phyloP scores from a whole-genome alignment of 2,329 filamentous ascomycete genomes.

The Aspergillus ochraceus region DNA sequence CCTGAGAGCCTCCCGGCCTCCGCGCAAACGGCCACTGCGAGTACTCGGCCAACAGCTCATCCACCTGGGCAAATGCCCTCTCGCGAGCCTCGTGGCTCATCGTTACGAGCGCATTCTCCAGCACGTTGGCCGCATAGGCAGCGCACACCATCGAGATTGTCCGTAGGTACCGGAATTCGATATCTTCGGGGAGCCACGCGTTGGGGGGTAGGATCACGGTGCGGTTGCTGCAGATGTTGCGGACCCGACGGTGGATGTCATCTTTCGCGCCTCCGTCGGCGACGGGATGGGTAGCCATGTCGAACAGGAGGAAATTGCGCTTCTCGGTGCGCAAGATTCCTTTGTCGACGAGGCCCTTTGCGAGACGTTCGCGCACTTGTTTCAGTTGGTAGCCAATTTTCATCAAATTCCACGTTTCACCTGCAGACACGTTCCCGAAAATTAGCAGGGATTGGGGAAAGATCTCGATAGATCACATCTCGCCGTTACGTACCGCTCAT shows the following conservation, averaged over 20 bases:
- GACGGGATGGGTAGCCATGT: conserved; percentile 98
- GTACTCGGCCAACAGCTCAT: conserved; percentile 92
- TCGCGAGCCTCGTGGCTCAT: conserved; percentile 93
- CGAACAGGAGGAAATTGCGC: conserved; percentile 98
- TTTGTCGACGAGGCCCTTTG: conserved; percentile 97
- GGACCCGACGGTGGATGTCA: conserved; percentile 88
- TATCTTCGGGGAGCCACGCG: conserved; percentile 88
- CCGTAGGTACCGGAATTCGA: conserved; percentile 89
- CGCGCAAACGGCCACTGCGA: conserved; percentile 96
- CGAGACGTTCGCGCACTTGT: conserved; percentile 95
- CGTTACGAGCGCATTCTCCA: conserved; percentile 94
- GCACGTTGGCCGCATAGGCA: conserved; percentile 94
- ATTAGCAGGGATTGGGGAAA: not conserved
- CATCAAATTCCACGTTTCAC: conserved; percentile 99
- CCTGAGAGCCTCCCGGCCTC: conserved; percentile 71
- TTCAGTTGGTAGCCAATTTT: conserved; percentile 99
- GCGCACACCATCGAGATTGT: conserved; percentile 97
- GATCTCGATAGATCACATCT: not conserved
- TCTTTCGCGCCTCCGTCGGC: conserved; percentile 96
- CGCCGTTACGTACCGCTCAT: conserved; percentile 74
- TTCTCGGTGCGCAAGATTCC: conserved; percentile 98
- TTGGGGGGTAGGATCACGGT: conserved; percentile 86
- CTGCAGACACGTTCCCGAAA: conserved; percentile 48
- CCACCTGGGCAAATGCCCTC: conserved; percentile 92
- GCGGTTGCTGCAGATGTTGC: conserved; percentile 87